These are phyloP conservation scores for Diplodia mutila DNA, from an alignment of 2,329 filamentous ascomycete genomes.

Conservation along the genomic window DNA sequence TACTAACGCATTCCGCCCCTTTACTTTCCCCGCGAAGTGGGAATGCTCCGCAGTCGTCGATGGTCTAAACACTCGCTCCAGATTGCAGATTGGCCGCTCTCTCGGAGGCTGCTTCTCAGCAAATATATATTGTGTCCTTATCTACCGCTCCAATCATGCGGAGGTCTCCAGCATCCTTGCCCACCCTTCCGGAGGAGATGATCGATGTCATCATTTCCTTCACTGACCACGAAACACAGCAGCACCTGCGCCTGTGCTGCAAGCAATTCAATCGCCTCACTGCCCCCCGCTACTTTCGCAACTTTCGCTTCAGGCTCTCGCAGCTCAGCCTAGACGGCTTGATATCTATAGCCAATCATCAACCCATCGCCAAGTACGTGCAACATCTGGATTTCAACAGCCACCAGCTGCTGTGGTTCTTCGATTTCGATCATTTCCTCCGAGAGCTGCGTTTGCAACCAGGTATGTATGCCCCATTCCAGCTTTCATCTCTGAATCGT, in stretches of 20 bases:
- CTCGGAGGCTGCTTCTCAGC: too few relatives aligned
- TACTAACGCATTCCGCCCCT: background rate
- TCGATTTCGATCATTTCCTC: slow-evolving; percentile 3
- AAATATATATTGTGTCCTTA: too few relatives aligned
- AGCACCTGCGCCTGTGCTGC: background rate
- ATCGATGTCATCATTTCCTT: slow-evolving; percentile 9
- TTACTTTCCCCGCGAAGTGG: background rate
- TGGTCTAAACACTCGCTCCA: too few relatives aligned
- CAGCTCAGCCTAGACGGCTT: background rate
- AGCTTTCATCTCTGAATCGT: too few relatives aligned
- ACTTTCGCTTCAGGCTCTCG: background rate
- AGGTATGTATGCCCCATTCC: background rate
- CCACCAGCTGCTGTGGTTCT: slow-evolving; percentile 13
- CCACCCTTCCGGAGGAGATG: slow-evolving; percentile 11
- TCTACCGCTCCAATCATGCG: background rate
- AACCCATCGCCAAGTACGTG: background rate
- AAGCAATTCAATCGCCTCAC: slow-evolving; percentile 4
- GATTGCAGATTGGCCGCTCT: too few relatives aligned
- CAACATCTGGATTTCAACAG: slow-evolving; percentile 11
- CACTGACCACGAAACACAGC: background rate
- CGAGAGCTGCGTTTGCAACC: background rate
- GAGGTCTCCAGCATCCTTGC: background rate
- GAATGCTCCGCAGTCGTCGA: too few relatives aligned
- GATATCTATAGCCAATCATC: background rate
- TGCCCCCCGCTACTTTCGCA: background rate